phyloP scores from a whole-genome alignment of 805 yeast species.

The Candida coquimbonensis region DNA sequence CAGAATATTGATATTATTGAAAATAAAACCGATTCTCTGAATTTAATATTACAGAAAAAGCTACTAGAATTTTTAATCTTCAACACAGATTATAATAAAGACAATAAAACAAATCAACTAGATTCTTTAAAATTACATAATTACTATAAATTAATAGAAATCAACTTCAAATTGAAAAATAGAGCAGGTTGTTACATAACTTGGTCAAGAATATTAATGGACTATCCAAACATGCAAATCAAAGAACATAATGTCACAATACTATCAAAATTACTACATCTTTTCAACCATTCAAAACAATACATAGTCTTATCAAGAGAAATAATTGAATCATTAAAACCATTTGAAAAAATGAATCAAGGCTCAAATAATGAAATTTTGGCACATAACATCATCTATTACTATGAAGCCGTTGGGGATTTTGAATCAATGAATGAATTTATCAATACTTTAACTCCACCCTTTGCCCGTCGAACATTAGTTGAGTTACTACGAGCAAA shows the following conservation, averaged over 20 bases:
- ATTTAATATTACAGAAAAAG: slow-evolving; percentile 4
- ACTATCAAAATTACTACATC: slow-evolving; percentile 9
- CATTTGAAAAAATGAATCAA: slow-evolving; percentile 7
- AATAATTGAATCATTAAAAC: slow-evolving; percentile 13
- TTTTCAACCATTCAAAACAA: slow-evolving; percentile 10
- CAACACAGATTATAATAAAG: slow-evolving; percentile 2
- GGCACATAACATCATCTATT: slow-evolving; percentile 11
- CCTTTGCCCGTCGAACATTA: slow-evolving; percentile 13
- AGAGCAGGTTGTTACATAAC: slow-evolving; percentile 15
- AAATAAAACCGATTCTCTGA: slow-evolving; percentile 9
- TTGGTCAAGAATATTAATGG: slow-evolving; percentile 15
- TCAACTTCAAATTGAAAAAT: slow-evolving; percentile 13
- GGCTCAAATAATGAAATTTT: slow-evolving; percentile 2
- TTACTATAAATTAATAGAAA: slow-evolving; percentile 11
- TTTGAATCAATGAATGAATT: slow-evolving; percentile 11
- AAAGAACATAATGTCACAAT: slow-evolving; percentile 14
- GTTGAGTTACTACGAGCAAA: slow-evolving; percentile 13
- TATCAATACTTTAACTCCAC: slow-evolving; percentile 8
- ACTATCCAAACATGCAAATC: slow-evolving; percentile 5
- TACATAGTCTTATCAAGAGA: slow-evolving; percentile 12
- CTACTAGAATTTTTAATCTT: slow-evolving; percentile 8
- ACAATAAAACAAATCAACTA: neutral
- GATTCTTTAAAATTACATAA: neutral
- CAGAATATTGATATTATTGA: slow-evolving; percentile 12
- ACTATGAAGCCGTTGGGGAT: slow-evolving; percentile 6